phyloP scores from a whole-genome alignment of 2,329 filamentous ascomycete species.

The Nigrospora sphaerica region DNA sequence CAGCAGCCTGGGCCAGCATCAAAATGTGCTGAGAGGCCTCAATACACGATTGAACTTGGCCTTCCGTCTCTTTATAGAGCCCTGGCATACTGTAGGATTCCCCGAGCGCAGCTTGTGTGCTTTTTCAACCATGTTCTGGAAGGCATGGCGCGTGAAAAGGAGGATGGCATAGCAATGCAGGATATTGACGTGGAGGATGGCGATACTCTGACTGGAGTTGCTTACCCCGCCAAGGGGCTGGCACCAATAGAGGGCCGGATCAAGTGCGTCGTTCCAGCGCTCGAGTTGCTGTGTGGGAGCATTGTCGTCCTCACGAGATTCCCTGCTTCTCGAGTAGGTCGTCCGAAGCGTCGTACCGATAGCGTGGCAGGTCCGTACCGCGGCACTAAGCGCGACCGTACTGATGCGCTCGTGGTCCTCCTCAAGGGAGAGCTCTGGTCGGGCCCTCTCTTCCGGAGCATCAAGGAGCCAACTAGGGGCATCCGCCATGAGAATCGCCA shows the following conservation, averaged over 20 bases:
- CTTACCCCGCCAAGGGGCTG: constrained; percentile 33
- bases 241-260: constrained; percentile 39
- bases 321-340: constrained; percentile 52
- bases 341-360: constrained; percentile 52
- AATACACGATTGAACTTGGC: constrained; percentile 43
- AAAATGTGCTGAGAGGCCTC: constrained; percentile 43
- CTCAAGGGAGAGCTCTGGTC: neutral
- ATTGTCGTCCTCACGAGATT: constrained; percentile 49
- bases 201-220: constrained; percentile 41
- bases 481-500: constrained; percentile 56
- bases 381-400: constrained; percentile 38
- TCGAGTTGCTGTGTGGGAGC: constrained; percentile 48
- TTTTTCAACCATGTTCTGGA: constrained; percentile 48
- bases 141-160: constrained; percentile 57
- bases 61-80: constrained; percentile 29
- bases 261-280: constrained; percentile 41
- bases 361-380: constrained; percentile 49
- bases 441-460: constrained; percentile 3
- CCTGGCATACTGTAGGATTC: constrained; percentile 18
- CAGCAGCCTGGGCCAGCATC: constrained; percentile 36
- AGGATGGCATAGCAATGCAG: constrained; percentile 57
- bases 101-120: constrained; percentile 15
- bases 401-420: constrained; percentile 15
- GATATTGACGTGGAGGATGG: constrained; percentile 55
- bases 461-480: constrained; percentile 44